A percentile compares a stretch with the other conserved stretches of the same genome.
Conservation (phyloP, 257 asterid genomes). For the Dorcoceras hygrometricum region DNA sequence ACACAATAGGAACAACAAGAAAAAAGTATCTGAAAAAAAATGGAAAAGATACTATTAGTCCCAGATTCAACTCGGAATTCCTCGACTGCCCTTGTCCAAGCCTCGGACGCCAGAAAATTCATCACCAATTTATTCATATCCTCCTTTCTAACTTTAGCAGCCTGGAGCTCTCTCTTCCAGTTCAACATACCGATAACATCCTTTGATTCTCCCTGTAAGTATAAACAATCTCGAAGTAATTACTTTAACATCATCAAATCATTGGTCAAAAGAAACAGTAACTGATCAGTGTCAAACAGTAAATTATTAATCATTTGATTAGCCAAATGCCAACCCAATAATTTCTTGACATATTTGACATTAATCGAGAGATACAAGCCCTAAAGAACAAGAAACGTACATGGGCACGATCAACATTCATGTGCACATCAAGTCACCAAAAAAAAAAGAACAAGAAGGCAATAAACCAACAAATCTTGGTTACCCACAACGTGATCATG, state of each 20-base stretch:
- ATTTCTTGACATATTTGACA: no score
- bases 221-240: conserved; percentile 5
- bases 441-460: no score
- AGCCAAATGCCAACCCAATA: background rate
- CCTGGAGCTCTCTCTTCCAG: conserved; percentile 70
- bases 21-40: background rate
- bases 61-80: conserved; percentile 73
- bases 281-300: background rate
- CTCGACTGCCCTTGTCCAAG: conserved; percentile 73
- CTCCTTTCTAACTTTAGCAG: conserved; percentile 53
- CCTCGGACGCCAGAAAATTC: conserved; percentile 83
- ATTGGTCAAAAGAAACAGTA: background rate
- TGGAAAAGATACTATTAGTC: conserved; percentile 67
- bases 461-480: background rate
- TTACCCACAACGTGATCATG: no score
- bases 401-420: no score
- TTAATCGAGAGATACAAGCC: background rate
- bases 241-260: background rate
- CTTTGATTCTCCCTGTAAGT: conserved; percentile 56
- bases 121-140: conserved; percentile 82
- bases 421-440: background rate
- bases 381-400: background rate
- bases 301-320: background rate
- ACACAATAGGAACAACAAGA: background rate
- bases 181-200: conserved; percentile 59